Percentiles rank a stretch among this genome's conserved stretches.
These are phyloP conservation scores for Bipolaris cookei DNA, from an alignment of 2,329 filamentous ascomycete genomes.

Conservation along the genomic window DNA sequence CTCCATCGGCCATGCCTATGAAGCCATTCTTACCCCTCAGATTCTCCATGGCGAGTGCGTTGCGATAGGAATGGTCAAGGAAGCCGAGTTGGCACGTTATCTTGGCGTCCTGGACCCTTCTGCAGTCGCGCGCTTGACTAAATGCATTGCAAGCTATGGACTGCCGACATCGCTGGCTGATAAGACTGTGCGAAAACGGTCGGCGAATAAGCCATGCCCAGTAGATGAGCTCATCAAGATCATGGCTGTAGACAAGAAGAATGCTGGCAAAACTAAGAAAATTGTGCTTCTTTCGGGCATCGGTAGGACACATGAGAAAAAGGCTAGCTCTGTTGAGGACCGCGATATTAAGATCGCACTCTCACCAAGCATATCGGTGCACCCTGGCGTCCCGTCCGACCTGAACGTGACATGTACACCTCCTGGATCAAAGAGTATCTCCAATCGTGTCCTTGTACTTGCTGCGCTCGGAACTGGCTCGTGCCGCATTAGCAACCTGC, in stretches of 20 bases:
- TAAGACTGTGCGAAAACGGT: slow-evolving; percentile 79
- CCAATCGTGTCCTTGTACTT: slow-evolving; percentile 91
- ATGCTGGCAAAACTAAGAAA: slow-evolving; percentile 93
- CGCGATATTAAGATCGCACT: slow-evolving; percentile 81
- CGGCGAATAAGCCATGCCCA: slow-evolving; percentile 84
- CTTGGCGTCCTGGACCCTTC: slow-evolving; percentile 83
- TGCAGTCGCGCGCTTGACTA: slow-evolving; percentile 86
- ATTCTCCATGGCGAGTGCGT: slow-evolving; percentile 95
- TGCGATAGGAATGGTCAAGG: slow-evolving; percentile 97
- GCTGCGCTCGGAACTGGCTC: slow-evolving; percentile 86
- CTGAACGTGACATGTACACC: slow-evolving; percentile 79
- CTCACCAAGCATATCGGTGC: slow-evolving; percentile 76
- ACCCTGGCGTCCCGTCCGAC: slow-evolving; percentile 70
- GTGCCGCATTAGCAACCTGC: slow-evolving; percentile 86
- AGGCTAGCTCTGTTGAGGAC: slow-evolving; percentile 89
- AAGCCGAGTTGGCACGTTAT: slow-evolving; percentile 90
- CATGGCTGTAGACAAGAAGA: slow-evolving; percentile 99
- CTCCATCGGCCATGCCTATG: slow-evolving; percentile 95
- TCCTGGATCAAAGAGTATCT: slow-evolving; percentile 96
- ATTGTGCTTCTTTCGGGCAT: slow-evolving; percentile 91
- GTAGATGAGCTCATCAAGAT: slow-evolving; percentile 85
- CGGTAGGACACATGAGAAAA: slow-evolving; percentile 83
- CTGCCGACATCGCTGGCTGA: slow-evolving; percentile 86
- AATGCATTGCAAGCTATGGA: slow-evolving; percentile 93
- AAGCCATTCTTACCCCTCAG: slow-evolving; percentile 93